phyloP scores from a whole-genome alignment of 306 rosid species.

The Rosa persica region DNA sequence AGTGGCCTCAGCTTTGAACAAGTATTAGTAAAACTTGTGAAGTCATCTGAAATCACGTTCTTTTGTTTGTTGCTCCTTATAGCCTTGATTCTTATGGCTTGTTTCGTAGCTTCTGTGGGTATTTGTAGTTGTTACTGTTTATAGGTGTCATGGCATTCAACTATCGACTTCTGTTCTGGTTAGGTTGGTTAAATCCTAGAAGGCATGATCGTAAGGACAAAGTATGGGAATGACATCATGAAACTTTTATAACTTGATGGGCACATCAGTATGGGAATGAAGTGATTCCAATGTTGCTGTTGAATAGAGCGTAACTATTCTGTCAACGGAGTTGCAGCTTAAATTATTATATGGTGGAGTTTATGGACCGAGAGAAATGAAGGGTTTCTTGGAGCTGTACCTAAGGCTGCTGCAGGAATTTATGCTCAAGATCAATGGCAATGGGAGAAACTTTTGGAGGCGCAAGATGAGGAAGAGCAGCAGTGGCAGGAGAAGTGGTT shows the following conservation, averaged over 20 bases:
- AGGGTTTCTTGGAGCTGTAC: neutral
- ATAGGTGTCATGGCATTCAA: too few relatives aligned
- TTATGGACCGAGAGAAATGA: neutral
- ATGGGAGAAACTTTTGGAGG: too few relatives aligned
- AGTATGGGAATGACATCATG: neutral
- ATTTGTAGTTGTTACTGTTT: neutral
- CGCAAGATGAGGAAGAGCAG: too few relatives aligned
- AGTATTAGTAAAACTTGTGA: neutral
- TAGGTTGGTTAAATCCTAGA: neutral
- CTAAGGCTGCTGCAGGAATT: neutral
- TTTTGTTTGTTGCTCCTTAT: neutral
- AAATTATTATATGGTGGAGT: neutral
- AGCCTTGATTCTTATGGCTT: neutral
- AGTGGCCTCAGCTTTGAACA: constrained; percentile 28
- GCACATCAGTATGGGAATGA: neutral
- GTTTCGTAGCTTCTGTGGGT: neutral
- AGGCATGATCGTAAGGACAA: neutral
- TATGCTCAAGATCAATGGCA: too few relatives aligned
- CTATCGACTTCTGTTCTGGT: neutral
- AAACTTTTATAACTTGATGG: neutral
- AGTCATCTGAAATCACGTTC: neutral
- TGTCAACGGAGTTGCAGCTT: neutral
- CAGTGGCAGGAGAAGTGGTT: too few relatives aligned
- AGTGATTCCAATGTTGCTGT: neutral
- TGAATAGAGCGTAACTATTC: neutral